Conservation (phyloP, 768 basidiomycete genomes). For the Suillus luteus region DNA sequence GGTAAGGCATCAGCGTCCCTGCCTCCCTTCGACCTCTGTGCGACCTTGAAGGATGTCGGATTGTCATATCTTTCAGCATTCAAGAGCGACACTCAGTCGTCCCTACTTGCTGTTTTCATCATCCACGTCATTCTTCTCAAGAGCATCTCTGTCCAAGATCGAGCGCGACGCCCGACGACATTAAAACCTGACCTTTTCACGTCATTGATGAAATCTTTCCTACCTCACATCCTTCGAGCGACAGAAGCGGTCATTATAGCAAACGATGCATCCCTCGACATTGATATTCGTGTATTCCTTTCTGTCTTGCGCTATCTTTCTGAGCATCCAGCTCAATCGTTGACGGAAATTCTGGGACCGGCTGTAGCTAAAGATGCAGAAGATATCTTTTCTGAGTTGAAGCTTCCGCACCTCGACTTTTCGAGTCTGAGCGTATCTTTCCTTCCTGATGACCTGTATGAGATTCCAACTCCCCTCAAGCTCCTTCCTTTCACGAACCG, state of each 20-base stretch:
- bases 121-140: constrained; percentile 43
- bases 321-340: constrained; percentile 20
- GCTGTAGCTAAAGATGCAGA: constrained; percentile 26
- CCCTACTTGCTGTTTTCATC: constrained; percentile 40
- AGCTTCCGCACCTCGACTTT: constrained; percentile 23
- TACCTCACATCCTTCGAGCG: constrained; percentile 41
- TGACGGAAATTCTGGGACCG: constrained; percentile 32
- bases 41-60: not conserved
- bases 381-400: constrained; percentile 23
- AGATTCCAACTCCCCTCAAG: constrained; percentile 9
- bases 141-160: constrained; percentile 38
- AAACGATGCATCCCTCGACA: constrained; percentile 36
- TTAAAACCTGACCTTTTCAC: constrained; percentile 32
- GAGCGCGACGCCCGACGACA: constrained; percentile 36
- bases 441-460: constrained; percentile 15
- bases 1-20: not conserved
- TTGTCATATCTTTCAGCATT: not conserved
- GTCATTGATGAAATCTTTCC: constrained; percentile 39
- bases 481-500: constrained; percentile 45
- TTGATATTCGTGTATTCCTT: constrained; percentile 57
- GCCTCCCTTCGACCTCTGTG: not conserved
- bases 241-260: constrained; percentile 30
- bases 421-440: constrained; percentile 23
- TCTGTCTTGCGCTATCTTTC: constrained; percentile 43
- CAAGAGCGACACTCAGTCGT: constrained; percentile 8